These are phyloP conservation scores for Xylaria grammica DNA, from an alignment of 495 filamentous ascomycete genomes.

Conservation along the genomic window DNA sequence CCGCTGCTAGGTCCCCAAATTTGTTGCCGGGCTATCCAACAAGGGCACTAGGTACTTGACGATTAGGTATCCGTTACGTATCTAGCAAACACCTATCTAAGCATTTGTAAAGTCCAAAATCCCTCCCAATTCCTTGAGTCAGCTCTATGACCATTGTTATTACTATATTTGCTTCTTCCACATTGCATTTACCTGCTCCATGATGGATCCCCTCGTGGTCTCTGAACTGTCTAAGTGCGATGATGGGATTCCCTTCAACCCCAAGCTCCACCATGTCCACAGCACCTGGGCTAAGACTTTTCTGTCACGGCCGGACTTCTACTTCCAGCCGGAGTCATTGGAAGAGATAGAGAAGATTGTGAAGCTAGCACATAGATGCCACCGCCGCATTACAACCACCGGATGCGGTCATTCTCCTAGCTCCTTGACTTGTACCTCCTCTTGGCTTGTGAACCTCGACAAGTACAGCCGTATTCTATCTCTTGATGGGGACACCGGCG, in stretches of 20 bases:
- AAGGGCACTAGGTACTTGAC: too few species aligned
- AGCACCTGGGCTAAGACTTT: constrained; percentile 98
- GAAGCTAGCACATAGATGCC: constrained; percentile 77
- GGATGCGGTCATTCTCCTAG: constrained; percentile 92
- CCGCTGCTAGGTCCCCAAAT: neutral
- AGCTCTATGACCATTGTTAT: neutral
- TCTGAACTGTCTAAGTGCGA: constrained; percentile 38
- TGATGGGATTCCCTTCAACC: constrained; percentile 73
- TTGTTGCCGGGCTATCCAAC: too few species aligned
- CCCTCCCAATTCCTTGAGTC: neutral
- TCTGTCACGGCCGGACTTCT: constrained; percentile 84
- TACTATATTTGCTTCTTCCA: neutral
- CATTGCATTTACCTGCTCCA: neutral
- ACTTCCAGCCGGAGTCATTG: constrained; percentile 78
- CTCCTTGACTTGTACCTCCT: constrained; percentile 89
- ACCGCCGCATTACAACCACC: constrained; percentile 77
- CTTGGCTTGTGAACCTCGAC: constrained; percentile 95
- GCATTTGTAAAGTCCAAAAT: constrained; percentile 2
- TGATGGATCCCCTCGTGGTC: constrained; percentile 41
- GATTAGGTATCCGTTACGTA: too few species aligned
- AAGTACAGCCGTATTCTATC: constrained; percentile 72
- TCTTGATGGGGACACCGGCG: constrained; percentile 64
- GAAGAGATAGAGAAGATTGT: constrained; percentile 84
- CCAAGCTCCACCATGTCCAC: constrained; percentile 71
- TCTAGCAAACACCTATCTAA: neutral